Evolutionary conservation across 495 filamentous ascomycete genomes (phyloP), one percentile per base, ranked within the genome.

Genomic region (Penicillium maclennaniae): DNA sequence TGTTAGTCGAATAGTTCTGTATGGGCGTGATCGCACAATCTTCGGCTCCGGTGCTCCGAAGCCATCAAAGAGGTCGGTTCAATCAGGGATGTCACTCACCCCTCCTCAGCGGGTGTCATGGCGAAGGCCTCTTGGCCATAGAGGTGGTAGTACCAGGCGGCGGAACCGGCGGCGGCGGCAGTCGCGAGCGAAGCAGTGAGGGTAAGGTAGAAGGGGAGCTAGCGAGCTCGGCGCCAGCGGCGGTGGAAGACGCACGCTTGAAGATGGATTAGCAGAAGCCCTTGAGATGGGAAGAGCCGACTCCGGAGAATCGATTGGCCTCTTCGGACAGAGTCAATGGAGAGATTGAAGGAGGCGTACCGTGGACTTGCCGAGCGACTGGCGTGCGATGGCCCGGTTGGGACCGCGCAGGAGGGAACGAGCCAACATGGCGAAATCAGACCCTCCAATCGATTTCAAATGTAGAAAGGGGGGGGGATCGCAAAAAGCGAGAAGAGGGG

Each of bases 141-240:
- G 60, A 95, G 86, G 74, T 96, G 89, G 69, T 91, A 93, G 74
- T 96, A 97, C 91, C 89, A 96, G 49, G 87, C 89, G 63, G 93
- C 81, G 50, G 91, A 89, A 69, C 91, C 91, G 69, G 89, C 74
- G 59, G 93, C 91, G 62, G 88, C 77, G 61, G 85, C 79, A 55
- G 92, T 96, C 59, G 93, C 87, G 58, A 87, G 88, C 62, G 80
- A 79, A 58, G 87, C 89, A 69, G 90, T 87, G 57, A 89, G 79
- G 66, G 88, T 97, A 65, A 90, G 77, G 62, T 75, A 63, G 67
- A 77, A 74, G 51, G 78, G 54, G 78, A 79, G 66, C 69, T 71
- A 55, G 71, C 69, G 69, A 72, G 66, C 62, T 77, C 75, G 60
- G 72, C 52, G 60, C 76, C 74, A 66, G 76, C 70, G 59, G 69